These are phyloP conservation scores for Hemerocallis citrina DNA, from an alignment of 106 monocot species.

Conservation along the genomic window DNA sequence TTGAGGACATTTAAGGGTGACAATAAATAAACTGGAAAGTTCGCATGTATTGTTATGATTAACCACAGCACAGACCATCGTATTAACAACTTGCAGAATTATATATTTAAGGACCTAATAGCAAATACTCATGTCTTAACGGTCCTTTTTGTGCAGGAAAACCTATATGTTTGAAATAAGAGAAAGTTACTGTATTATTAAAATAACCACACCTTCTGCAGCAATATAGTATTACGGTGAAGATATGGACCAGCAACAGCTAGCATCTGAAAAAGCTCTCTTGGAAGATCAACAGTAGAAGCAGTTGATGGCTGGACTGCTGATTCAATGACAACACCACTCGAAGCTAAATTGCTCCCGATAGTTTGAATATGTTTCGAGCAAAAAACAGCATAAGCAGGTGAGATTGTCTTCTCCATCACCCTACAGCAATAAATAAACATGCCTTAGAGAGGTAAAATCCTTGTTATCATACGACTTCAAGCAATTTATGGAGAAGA, in stretches of 20 bases:
- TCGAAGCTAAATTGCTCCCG: conserved; percentile 11
- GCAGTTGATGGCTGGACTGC: conserved; percentile 7
- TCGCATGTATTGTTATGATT: too few relatives aligned
- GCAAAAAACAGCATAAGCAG: conserved; percentile 42
- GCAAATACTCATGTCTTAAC: too few relatives aligned
- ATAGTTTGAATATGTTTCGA: conserved; percentile 19
- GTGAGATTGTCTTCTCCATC: conserved; percentile 56
- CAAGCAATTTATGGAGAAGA: neutral
- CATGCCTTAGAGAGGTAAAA: neutral
- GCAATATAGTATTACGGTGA: conserved; percentile 60
- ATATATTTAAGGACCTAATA: too few relatives aligned
- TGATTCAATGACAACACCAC: conserved; percentile 26
- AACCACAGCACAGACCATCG: too few relatives aligned
- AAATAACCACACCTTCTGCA: conserved; percentile 68
- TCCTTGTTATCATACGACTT: neutral
- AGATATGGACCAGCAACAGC: conserved; percentile 80
- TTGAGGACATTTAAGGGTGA: too few relatives aligned
- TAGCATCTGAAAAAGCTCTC: conserved; percentile 91
- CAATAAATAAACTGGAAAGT: too few relatives aligned
- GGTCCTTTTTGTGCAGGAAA: too few relatives aligned
- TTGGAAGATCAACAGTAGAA: conserved; percentile 41
- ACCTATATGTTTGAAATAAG: too few relatives aligned
- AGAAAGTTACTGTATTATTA: too few relatives aligned
- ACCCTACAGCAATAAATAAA: conserved; percentile 35
- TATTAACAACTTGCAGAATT: too few relatives aligned